Evolutionary conservation across 148 eudicot species (phyloP).

Genomic region (Heliamphora exappendiculata): DNA sequence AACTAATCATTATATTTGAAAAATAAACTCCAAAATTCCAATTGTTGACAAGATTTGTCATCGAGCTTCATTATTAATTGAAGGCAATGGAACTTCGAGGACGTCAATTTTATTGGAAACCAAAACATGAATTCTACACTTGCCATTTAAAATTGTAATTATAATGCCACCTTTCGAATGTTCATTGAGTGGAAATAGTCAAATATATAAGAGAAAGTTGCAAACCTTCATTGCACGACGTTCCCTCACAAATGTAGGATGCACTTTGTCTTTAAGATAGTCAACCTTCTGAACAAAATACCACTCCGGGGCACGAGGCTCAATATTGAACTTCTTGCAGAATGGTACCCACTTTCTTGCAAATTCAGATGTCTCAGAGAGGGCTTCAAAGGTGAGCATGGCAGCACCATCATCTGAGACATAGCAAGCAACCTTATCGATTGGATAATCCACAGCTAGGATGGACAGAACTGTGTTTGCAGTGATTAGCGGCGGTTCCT

Average conservation of each 20-base stretch:
- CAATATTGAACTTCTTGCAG: constrained; percentile 63
- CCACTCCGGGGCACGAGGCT: constrained; percentile 94
- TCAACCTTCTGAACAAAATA: constrained; percentile 78
- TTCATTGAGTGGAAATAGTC: too few relatives aligned
- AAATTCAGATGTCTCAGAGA: constrained; percentile 75
- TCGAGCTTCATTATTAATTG: too few relatives aligned
- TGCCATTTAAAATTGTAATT: too few relatives aligned
- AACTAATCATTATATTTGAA: too few relatives aligned
- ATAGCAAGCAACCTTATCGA: constrained; percentile 73
- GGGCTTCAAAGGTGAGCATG: constrained; percentile 88
- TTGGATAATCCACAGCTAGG: constrained; percentile 81
- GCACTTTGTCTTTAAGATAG: constrained; percentile 71
- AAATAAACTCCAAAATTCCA: too few relatives aligned
- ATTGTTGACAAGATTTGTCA: too few relatives aligned
- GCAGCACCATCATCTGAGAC: constrained; percentile 96
- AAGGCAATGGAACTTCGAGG: too few relatives aligned
- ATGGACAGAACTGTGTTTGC: constrained; percentile 91
- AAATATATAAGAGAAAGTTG: background rate
- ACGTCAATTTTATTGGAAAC: too few relatives aligned
- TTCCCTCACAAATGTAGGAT: constrained; percentile 79
- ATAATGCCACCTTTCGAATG: too few relatives aligned
- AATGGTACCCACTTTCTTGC: constrained; percentile 86
- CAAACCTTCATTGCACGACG: constrained; percentile 87
- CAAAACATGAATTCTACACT: too few relatives aligned
- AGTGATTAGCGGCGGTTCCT: constrained; percentile 80